phyloP scores from a whole-genome alignment of 2,329 filamentous ascomycete species.

The Monascus ruber region DNA sequence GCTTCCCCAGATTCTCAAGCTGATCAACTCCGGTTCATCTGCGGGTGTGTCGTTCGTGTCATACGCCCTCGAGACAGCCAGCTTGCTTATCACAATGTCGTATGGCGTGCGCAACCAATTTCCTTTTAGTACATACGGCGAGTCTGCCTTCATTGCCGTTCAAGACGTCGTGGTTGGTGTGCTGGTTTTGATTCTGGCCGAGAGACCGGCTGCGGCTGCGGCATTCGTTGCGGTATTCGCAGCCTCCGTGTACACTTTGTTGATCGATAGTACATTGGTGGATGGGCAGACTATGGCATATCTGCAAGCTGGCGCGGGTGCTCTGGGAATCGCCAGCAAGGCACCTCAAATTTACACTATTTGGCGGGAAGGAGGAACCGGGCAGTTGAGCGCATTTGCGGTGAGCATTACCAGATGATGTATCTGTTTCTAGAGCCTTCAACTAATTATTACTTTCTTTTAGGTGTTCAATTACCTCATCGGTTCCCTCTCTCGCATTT shows the following conservation, averaged over 20 bases:
- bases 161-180: constrained; percentile 88
- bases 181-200: constrained; percentile 74
- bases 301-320: constrained; percentile 73
- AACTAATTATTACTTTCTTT: constrained; percentile 1
- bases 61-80: constrained; percentile 81
- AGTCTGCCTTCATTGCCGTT: constrained; percentile 80
- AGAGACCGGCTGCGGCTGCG: constrained; percentile 55
- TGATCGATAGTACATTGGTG: constrained; percentile 51
- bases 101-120: constrained; percentile 89
- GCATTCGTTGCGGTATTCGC: constrained; percentile 69
- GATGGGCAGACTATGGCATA: constrained; percentile 57
- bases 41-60: constrained; percentile 78
- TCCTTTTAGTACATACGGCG: constrained; percentile 93
- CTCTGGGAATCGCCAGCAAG: constrained; percentile 79
- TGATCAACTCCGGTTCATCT: constrained; percentile 67
- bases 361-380: constrained; percentile 74
- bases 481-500: constrained; percentile 87
- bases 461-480: constrained; percentile 97
- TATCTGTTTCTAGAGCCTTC: background rate
- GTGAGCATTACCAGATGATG: constrained; percentile 41
- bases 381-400: constrained; percentile 91
- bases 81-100: constrained; percentile 77
- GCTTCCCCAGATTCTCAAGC: constrained; percentile 91
- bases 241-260: constrained; percentile 56
- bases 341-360: constrained; percentile 85